Percentiles rank a stretch among this genome's conserved stretches.
Evolutionary conservation across 1,284 basidiomycete genomes (phyloP).

Genomic region (Puccinia coronata): DNA sequence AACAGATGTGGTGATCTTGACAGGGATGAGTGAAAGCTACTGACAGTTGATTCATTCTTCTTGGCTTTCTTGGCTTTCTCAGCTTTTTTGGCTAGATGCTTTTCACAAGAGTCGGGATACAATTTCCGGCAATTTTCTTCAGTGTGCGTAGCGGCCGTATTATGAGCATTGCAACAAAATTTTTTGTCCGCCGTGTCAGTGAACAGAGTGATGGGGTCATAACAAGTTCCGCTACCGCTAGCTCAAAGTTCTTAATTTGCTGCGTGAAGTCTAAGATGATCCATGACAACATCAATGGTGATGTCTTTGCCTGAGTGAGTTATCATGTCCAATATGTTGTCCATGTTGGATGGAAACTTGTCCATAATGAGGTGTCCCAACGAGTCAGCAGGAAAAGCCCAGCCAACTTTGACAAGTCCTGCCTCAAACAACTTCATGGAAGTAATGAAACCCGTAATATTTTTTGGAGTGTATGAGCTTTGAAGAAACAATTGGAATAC

Average conservation of each 20-base stretch:
- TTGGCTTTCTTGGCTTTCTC: background rate
- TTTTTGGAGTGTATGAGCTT: too few relatives aligned
- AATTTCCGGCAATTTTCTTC: background rate
- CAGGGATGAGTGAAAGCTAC: background rate
- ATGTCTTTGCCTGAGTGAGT: background rate
- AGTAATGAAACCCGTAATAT: too few relatives aligned
- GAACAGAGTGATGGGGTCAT: background rate
- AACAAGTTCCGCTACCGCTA: background rate
- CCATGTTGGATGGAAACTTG: too few relatives aligned
- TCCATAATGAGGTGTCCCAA: too few relatives aligned
- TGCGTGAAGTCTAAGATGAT: background rate
- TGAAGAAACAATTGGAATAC: too few relatives aligned
- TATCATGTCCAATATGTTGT: background rate
- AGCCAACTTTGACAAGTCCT: too few relatives aligned
- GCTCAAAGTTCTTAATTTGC: background rate
- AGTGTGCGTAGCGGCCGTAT: background rate
- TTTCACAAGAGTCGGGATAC: background rate
- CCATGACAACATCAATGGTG: background rate
- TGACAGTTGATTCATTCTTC: background rate
- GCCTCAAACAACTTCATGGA: too few relatives aligned
- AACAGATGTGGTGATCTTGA: background rate
- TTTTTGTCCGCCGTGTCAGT: background rate
- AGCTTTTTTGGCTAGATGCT: background rate
- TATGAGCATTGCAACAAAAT: background rate
- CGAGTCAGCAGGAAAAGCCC: too few relatives aligned